Base-by-base conservation (phyloP, 2,329 filamentous ascomycete species). In the Alternaria metachromatica region DNA sequence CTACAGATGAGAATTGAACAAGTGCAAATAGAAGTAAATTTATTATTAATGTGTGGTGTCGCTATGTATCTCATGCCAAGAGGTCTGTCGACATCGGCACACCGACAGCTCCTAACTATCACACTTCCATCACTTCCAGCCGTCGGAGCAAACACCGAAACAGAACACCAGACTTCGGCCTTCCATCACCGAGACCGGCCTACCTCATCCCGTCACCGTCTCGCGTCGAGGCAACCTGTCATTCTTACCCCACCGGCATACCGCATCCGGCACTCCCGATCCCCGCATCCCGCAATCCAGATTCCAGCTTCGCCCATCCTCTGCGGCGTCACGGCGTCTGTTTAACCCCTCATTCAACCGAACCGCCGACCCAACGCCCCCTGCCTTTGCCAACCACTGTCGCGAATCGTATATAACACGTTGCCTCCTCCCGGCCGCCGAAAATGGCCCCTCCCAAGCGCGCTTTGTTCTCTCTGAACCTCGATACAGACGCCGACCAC, bases 401-500 rank as follows among this genome's bases (percentile, higher is more conserved):
- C 23, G 15, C 25, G 13, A 53, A 28, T 23, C 46, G 4, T 30
- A 49, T 66, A 58, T 70, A 72, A 60, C 62, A 4, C 62, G 49
- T 55, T 37, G 51, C 54, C 46, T 45, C 46, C 23, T 45, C 44
- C 23, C 9, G 66, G 45, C 28, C 37, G 18, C 33, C 56, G 21
- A 55, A 57, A 62, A 74, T 72, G 72, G 58, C 65, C 51, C 62
- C 71, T 28, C 71, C 73, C 10, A 78, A 78, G 55, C 75, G 77
- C 62, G 72, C 75, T 5, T 58, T 81, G 58, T 76, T 82, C 66
- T 77, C 76, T 0, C 77, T 81, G 12, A 80, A 80, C 56, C 70
- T 82, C 63, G 75, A 80, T 60, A 80, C 79, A 20, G 74, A 82
- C 69, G 72, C 78, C 23, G 76, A 81, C 30, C 76, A 80, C 65